phyloP scores from a whole-genome alignment of 768 basidiomycete species.

The Amanita molliuscula region DNA sequence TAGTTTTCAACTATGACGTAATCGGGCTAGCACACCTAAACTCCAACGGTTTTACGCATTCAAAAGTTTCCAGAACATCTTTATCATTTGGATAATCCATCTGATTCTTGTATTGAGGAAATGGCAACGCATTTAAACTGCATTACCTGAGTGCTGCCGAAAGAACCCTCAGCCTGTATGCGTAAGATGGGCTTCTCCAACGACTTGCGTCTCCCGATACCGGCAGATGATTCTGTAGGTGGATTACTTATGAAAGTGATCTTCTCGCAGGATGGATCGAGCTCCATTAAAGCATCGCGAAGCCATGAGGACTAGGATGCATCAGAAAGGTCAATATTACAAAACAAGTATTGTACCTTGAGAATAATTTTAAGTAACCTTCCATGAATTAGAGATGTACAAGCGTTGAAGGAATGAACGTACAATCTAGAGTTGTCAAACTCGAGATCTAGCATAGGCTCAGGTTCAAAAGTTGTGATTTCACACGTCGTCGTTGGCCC shows the following conservation, averaged over 20 bases:
- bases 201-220: conserved; percentile 5
- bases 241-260: conserved; percentile 79
- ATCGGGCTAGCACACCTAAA: conserved; percentile 47
- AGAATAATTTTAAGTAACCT: conserved; percentile 79
- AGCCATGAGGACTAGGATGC: conserved; percentile 76
- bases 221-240: conserved; percentile 18
- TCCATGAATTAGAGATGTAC: background rate
- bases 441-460: conserved; percentile 68
- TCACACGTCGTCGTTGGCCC: conserved; percentile 86
- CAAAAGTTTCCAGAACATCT: conserved; percentile 86
- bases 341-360: conserved; percentile 37
- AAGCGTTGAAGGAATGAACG: conserved; percentile 10
- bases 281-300: conserved; percentile 81
- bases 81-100: conserved; percentile 95
- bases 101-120: conserved; percentile 25
- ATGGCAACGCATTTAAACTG: background rate
- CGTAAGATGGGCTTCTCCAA: conserved; percentile 53
- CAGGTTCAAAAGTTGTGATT: conserved; percentile 76
- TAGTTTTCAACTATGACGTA: background rate
- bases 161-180: conserved; percentile 71
- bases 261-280: conserved; percentile 82
- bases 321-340: background rate
- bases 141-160: conserved; percentile 75
- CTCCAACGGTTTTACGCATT: conserved; percentile 55
- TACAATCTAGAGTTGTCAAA: conserved; percentile 64